Base-by-base conservation (phyloP, 768 basidiomycete genomes). In the Xanthoconium purpureum region DNA sequence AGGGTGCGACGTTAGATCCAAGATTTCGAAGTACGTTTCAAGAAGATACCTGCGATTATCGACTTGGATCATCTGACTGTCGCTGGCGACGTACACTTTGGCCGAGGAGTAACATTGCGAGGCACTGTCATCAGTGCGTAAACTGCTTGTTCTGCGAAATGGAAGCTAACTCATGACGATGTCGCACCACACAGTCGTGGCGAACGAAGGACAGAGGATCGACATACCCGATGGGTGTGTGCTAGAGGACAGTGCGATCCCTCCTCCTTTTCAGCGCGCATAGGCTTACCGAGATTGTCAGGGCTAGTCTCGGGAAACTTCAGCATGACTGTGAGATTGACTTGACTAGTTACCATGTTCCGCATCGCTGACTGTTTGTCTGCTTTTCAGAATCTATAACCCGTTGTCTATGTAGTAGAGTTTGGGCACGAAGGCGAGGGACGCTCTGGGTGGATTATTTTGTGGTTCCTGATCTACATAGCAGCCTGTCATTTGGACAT, bases 21-120 rank as follows among this genome's bases (percentile, higher is more conserved):
- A 63, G 82, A 92, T 70, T 96, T 96, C 80, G 90, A 94, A 77
- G 91, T 91, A 73, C 86, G 94, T 47, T 96, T 98, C 84, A 91
- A 92, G 80, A 90, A 88, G 73, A 94, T 96, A 64, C 94, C 94
- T 32, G 84, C 84, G 67, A 89, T 97, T 62, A 74, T 91, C 58
- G 94, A 97, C 68, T 78, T 96, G 61, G 95, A 97, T 72, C 94
- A 97, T 74, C 80, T 97, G 73, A 97, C 95, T 11, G 91, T 97
- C 39, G 86, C 89, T 40, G 94, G 92, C 39, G 91, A 95, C 71
- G 91, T 95, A 35, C 84, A 86, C 77, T 94, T 96, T 71, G 93
- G 93, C 20, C 84, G 88, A 56, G 89, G 89, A 66, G 86, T 92
- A 33, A 90, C 88, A 28, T 80, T 96, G 45, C 84, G 89, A 29